Evolutionary conservation across 176 grass and related monocot genomes (phyloP), one percentile per base, ranked within the genome.

Genomic region (Musa schizocarpa): DNA sequence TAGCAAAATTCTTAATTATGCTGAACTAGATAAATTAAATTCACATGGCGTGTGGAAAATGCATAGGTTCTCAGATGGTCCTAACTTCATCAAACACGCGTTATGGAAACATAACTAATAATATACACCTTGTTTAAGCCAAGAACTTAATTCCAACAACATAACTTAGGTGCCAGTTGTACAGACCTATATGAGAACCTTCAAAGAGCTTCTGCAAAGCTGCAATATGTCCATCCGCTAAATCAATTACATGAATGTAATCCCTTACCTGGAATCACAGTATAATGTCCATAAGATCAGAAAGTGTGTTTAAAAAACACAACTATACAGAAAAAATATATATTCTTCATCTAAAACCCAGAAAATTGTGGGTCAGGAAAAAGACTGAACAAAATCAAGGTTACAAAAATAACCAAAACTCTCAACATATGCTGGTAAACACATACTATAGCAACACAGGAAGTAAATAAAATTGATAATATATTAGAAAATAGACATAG

Each of bases 171-270:
- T 34, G 29, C 29, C 29, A 20, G 29, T 56, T n/a, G 11, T 74
- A 10, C 53, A 26, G 13, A 96, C 92, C 92, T 81, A 79, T 89
- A 65, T 86, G 82, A 50, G 86, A 86, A 17, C 21, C 77, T 72
- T 96, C 92, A 75, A 96, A 96, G 77, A 96, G 86, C 84, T 92
- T 96, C 79, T 68, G 77, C 65, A 96, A 77, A 20, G 92, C 92
- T 22, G 81, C 86, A 83, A 92, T 79, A 89, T 96, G 92, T 59
- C 92, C 92, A 54, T 92, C 92, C 52, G 92, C 92, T 74, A 96
- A 84, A 76, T 96, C 92, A 80, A 96, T 57, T 55, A 96, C 89
- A 82, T 96, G 92, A 72, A 96, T 92, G 50, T 96, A 96, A 80
- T 96, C 89, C n/a, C 92, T 82, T 83, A 96, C 77, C 89, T 96